phyloP scores from a whole-genome alignment of 1,139 yeast genomes.

The Suhomyces chickasaworum region DNA sequence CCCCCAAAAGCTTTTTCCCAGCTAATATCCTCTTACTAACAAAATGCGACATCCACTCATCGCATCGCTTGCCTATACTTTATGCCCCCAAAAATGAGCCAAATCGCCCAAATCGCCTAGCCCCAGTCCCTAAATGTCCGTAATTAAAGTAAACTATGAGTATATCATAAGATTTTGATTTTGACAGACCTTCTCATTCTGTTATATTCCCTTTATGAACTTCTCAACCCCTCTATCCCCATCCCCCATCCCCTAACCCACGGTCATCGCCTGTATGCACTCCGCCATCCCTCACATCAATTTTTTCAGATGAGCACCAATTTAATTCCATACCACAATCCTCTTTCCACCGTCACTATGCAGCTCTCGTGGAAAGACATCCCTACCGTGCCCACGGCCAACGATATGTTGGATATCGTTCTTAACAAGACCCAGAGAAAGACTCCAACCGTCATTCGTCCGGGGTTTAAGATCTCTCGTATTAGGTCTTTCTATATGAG shows the following conservation, averaged over 20 bases:
- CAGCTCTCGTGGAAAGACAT: slow-evolving; percentile 98
- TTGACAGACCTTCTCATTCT: too few relatives aligned
- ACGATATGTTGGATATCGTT: slow-evolving; percentile 93
- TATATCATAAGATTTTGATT: too few relatives aligned
- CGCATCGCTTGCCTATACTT: background rate
- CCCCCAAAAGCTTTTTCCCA: background rate
- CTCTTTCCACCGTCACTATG: slow-evolving; percentile 47
- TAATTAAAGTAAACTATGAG: too few relatives aligned
- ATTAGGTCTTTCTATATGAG: slow-evolving; percentile 98
- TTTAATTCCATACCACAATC: slow-evolving; percentile 1
- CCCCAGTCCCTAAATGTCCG: too few relatives aligned
- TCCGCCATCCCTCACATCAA: slow-evolving; percentile 4
- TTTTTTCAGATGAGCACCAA: slow-evolving; percentile 10
- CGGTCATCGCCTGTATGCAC: slow-evolving; percentile 1
- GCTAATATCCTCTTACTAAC: background rate
- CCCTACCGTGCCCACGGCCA: slow-evolving; percentile 89
- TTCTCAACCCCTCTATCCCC: too few relatives aligned
- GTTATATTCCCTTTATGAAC: too few relatives aligned
- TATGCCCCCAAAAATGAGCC: too few relatives aligned
- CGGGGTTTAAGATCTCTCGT: slow-evolving; percentile 95
- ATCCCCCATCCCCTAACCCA: background rate
- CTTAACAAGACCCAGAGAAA: slow-evolving; percentile 97
- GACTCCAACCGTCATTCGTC: slow-evolving; percentile 96
- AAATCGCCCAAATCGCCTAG: too few relatives aligned
- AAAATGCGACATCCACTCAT: background rate